These are phyloP conservation scores for Casuarina glauca DNA, from an alignment of 306 rosid species.

Conservation along the genomic window DNA sequence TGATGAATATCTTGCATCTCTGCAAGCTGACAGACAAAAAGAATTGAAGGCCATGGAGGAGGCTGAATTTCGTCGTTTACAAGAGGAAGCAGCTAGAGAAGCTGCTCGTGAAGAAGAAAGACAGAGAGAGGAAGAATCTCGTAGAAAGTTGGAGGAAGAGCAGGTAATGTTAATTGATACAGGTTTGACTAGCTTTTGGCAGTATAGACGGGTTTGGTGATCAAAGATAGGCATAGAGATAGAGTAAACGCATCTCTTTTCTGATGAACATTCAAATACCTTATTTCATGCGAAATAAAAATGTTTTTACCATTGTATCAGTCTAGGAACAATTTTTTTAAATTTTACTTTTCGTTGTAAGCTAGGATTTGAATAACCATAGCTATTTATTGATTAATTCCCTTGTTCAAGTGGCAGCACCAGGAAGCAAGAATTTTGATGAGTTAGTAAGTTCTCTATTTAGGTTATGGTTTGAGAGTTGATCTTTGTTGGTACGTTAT, in stretches of 20 bases:
- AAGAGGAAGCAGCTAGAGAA: constrained; percentile 34
- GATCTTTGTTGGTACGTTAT: background rate
- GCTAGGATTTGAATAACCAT: background rate
- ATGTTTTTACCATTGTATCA: background rate
- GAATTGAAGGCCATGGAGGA: constrained; percentile 73
- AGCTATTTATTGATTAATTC: background rate
- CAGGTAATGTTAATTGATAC: constrained; percentile 46
- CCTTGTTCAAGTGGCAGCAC: background rate
- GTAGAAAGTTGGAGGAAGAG: constrained; percentile 72
- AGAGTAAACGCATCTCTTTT: background rate
- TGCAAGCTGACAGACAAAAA: constrained; percentile 90
- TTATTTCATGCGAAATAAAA: background rate
- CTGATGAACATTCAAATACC: background rate
- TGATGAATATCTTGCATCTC: constrained; percentile 88
- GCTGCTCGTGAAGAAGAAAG: constrained; percentile 82
- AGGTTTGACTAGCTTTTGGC: background rate
- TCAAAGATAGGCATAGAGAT: constrained; percentile 2
- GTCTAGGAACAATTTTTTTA: no score
- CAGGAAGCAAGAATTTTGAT: background rate
- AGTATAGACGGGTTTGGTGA: background rate
- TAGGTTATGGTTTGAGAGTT: background rate
- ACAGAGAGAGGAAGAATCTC: constrained; percentile 71
- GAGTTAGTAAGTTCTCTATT: background rate
- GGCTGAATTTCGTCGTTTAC: constrained; percentile 79
- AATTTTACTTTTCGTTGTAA: background rate